Base-by-base conservation (phyloP, 2,329 filamentous ascomycete species). In the Lachnellula suecica region DNA sequence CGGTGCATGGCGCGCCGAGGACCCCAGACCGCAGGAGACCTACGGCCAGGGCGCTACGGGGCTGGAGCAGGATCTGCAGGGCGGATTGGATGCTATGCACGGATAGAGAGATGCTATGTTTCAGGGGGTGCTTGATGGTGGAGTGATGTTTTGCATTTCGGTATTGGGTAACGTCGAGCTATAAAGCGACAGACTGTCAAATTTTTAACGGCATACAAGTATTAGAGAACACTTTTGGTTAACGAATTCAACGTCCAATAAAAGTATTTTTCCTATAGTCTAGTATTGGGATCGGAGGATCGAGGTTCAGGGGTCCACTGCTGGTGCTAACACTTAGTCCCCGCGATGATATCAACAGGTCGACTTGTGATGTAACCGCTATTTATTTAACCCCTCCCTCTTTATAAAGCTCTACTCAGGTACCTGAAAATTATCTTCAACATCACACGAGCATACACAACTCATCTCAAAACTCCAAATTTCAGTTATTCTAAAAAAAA, bases 21-120 rank as follows among this genome's bases (percentile, higher is more conserved):
- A 70, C 47, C 67, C 67, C 38, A 63, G 67, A 58, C 67, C 67
- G 31, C 66, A 69, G 57, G 67, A 70, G 50, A 54, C 60, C 6
- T 66, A 67, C 50, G 64, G 58, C 17, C 63, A 67, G 24, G 57
- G 54, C n/a, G 54, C 53, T 41, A 60, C 51, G 15, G 67, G 66
- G n/a, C 55, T 70, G 55, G 67, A 70, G 54, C 65, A 68, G 51
- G 67, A 70, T 51, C 58, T 70, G 49, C 63, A 67, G 49, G 64
- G 64, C 41, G 67, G 67, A 23, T 59, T 70, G 58, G 67, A 70
- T 63, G 63, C 59, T 46, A 64, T 63, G 60, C 62, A 63, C 29
- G 42, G 44, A 47, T 65, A 65, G 49, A 58, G 19, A 51, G 42
- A 11, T 22, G 9, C 11, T 40, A 44, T 50, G n/a, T n/a, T n/a